Percentiles rank a stretch among this genome's conserved stretches.
Evolutionary conservation across 306 rosid species (phyloP).

Genomic region (Acacia crassicarpa): DNA sequence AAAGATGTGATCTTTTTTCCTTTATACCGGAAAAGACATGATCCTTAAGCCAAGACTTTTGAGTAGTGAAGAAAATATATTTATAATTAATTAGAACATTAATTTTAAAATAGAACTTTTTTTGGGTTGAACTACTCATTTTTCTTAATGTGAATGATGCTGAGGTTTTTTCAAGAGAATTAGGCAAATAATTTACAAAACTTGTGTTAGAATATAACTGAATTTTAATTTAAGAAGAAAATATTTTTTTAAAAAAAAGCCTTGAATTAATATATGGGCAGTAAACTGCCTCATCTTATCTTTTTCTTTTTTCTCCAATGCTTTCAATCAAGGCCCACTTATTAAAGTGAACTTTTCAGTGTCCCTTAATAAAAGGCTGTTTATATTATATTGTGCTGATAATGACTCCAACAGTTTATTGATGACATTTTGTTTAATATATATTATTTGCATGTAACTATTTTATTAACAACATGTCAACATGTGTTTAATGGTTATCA

Average conservation of each 20-base stretch:
- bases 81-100: neutral
- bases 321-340: slow-evolving; percentile 3
- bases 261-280: neutral
- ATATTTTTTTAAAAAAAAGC: neutral
- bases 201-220: neutral
- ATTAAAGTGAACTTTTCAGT: neutral
- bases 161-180: neutral
- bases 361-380: neutral
- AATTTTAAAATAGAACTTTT: neutral
- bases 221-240: neutral
- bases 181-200: neutral
- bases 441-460: neutral
- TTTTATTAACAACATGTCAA: neutral
- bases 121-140: neutral
- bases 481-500: neutral
- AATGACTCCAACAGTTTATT: neutral
- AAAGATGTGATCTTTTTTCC: neutral
- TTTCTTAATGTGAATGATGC: neutral
- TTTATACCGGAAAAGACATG: neutral
- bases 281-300: neutral
- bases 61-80: neutral
- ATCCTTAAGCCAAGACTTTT: neutral
- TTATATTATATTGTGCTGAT: neutral
- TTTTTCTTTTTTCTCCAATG: neutral
- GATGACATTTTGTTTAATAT: neutral